Evolutionary conservation across 305 asterid genomes (phyloP).

Genomic region (Fraxinus greggii): DNA sequence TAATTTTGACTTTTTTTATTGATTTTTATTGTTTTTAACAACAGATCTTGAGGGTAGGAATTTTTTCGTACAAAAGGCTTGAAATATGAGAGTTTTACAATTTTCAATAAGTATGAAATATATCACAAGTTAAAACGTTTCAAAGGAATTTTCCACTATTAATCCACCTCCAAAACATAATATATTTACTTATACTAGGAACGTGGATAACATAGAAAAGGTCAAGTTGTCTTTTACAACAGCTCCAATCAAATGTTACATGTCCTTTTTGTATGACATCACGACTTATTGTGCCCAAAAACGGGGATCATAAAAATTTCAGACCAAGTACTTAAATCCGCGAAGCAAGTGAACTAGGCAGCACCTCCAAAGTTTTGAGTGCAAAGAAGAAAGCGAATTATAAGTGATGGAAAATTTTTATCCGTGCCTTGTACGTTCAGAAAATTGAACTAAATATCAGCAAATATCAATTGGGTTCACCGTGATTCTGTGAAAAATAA

Average conservation of each 20-base stretch:
- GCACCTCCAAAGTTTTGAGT: background rate
- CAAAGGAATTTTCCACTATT: too few relatives aligned
- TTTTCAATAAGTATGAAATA: too few relatives aligned
- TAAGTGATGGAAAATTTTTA: background rate
- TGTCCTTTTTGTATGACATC: background rate
- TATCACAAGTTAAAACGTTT: too few relatives aligned
- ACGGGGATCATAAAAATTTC: too few relatives aligned
- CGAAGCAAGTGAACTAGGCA: background rate
- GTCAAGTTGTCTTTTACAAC: background rate
- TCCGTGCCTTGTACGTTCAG: background rate
- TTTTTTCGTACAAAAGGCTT: too few relatives aligned
- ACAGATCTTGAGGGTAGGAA: too few relatives aligned
- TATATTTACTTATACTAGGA: background rate
- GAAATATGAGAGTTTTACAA: too few relatives aligned
- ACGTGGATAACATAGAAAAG: background rate
- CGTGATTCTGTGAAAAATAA: background rate
- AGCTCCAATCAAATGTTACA: background rate
- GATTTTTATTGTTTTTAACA: too few relatives aligned
- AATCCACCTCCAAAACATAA: background rate
- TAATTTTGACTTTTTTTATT: too few relatives aligned
- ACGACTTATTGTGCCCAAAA: background rate
- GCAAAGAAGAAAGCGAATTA: background rate
- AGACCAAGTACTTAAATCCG: background rate
- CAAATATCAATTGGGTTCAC: background rate
- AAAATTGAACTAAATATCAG: background rate